Percentiles rank a stretch among this genome's conserved stretches.
These are phyloP conservation scores for Trypanosoma mega DNA, from an alignment of 208 protist genomes.

Conservation along the genomic window DNA sequence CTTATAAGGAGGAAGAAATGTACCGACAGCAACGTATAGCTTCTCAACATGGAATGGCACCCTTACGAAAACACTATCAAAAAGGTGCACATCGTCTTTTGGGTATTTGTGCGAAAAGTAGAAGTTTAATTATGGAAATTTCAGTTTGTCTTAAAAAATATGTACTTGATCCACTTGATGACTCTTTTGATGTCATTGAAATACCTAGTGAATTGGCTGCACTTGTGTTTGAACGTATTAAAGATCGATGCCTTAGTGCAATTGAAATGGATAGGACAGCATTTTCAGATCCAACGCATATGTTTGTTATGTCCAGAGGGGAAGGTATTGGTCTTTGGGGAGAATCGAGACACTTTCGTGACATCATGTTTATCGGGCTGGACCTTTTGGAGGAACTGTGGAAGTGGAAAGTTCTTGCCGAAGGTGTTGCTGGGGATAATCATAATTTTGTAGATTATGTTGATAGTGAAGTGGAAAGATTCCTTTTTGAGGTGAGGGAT, in stretches of 20 bases:
- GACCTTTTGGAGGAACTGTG: slow-evolving; percentile 79
- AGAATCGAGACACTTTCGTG: slow-evolving; percentile 52
- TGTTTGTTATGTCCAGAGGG: slow-evolving; percentile 70
- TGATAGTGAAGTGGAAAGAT: slow-evolving; percentile 54
- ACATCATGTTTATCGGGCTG: slow-evolving; percentile 78
- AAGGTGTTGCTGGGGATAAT: slow-evolving; percentile 58
- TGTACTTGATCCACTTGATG: slow-evolving; percentile 65
- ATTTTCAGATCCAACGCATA: slow-evolving; percentile 49
- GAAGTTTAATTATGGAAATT: slow-evolving; percentile 45
- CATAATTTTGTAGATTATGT: slow-evolving; percentile 70
- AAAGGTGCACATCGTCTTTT: slow-evolving; percentile 65
- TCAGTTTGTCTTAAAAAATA: slow-evolving; percentile 48
- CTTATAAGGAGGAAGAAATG: slow-evolving; percentile 65
- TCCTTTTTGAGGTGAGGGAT: slow-evolving; percentile 54
- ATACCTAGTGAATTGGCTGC: slow-evolving; percentile 59
- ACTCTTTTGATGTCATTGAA: slow-evolving; percentile 74
- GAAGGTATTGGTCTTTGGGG: slow-evolving; percentile 63
- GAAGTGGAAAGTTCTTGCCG: slow-evolving; percentile 68
- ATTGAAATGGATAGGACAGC: slow-evolving; percentile 49
- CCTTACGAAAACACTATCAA: slow-evolving; percentile 75
- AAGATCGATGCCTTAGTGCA: slow-evolving; percentile 35
- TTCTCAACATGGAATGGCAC: slow-evolving; percentile 17
- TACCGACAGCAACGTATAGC: slow-evolving; percentile 24
- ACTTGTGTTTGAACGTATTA: slow-evolving; percentile 58
- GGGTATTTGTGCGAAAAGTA: slow-evolving; percentile 40